Evolutionary conservation across 305 asterid genomes (phyloP), one percentile per base, ranked within the genome.

Genomic region (Fraxinus albicans): DNA sequence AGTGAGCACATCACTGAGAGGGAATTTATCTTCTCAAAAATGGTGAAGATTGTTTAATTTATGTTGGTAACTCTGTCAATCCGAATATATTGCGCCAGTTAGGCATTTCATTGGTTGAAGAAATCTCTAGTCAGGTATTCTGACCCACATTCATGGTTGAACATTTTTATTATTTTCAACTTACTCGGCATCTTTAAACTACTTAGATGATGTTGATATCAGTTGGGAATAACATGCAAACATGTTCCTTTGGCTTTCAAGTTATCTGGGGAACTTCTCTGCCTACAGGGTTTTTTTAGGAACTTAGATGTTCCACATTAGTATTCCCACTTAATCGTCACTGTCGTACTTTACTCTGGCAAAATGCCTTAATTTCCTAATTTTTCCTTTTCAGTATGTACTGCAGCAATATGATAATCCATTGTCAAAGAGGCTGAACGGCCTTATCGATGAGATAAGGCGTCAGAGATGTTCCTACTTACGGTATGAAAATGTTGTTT

Each of bases 11-110:
- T 93, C 79, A 82, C 83, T 73, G 94, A 88, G 92, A 90, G 35
- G 95, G 97, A 77, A 88, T 95, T 80, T 92, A 91, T 90, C 96
- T 93, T 87, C 95, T 95, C 76, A 96, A 95, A 88, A 95, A 92
- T 80, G 98, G 98, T 74, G 93, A 88, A 81, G 98, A 95, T 89
- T 92, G 97, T 81, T 88, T 92, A 79, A 91, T 95, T 76, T 95
- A 88, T 89, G 90, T 91, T 84, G 98, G 97, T 83, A 88, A 80
- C 85, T 89, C 90, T 50, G 98, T 88, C n/a, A 89, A 88, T 80
- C 92, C 89, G 77, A 81, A 89, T 86, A 83, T 88, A 79, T 77
- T 92, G 89, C 87, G 44, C 65, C 91, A 93, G 88, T 80, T 93
- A 44, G 93, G 97, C 86, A 79, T 93, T 88, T 89, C 94, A 60